Conservation (phyloP, 2,329 filamentous ascomycete genomes). For the Trichoderma oligosporum region DNA sequence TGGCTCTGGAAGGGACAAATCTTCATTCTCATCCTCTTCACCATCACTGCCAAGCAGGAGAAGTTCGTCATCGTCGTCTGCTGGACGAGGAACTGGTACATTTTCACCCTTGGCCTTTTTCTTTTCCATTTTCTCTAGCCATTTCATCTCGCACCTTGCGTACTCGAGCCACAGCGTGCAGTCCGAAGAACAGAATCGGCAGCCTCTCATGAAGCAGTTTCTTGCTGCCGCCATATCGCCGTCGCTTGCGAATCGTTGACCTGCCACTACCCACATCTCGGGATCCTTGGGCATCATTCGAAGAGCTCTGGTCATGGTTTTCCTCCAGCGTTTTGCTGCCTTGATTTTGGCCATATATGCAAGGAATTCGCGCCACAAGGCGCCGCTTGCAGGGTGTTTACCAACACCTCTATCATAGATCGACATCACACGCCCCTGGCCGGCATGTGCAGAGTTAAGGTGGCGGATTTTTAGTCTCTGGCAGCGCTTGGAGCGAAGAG, state of each 20-base stretch:
- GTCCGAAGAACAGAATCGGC: conserved; percentile 80
- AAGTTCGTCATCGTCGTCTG: conserved; percentile 49
- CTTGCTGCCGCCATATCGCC: conserved; percentile 85
- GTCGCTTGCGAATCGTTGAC: conserved; percentile 70
- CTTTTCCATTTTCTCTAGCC: conserved; percentile 75
- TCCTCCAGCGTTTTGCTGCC: conserved; percentile 63
- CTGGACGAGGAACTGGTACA: conserved; percentile 39
- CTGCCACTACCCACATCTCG: conserved; percentile 83
- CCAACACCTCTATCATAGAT: conserved; percentile 82
- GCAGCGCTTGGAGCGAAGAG: conserved; percentile 76
- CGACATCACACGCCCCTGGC: conserved; percentile 80
- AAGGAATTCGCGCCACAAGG: conserved; percentile 87
- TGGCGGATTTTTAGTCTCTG: conserved; percentile 72
- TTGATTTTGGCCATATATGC: conserved; percentile 70
- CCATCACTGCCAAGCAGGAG: conserved; percentile 42
- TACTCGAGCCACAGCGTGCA: conserved; percentile 83
- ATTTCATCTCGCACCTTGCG: conserved; percentile 86
- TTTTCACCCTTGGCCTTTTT: conserved; percentile 54
- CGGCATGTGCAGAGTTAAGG: conserved; percentile 61
- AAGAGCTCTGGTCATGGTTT: conserved; percentile 64
- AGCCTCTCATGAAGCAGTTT: conserved; percentile 80
- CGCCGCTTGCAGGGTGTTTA: conserved; percentile 76
- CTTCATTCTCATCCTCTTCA: conserved; percentile 43
- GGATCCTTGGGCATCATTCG: conserved; percentile 81
- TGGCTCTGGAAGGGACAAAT: conserved; percentile 44